Percentiles rank a stretch among this genome's conserved stretches.
Evolutionary conservation across 306 rosid species (phyloP).

Genomic region (Dryas octopetala): DNA sequence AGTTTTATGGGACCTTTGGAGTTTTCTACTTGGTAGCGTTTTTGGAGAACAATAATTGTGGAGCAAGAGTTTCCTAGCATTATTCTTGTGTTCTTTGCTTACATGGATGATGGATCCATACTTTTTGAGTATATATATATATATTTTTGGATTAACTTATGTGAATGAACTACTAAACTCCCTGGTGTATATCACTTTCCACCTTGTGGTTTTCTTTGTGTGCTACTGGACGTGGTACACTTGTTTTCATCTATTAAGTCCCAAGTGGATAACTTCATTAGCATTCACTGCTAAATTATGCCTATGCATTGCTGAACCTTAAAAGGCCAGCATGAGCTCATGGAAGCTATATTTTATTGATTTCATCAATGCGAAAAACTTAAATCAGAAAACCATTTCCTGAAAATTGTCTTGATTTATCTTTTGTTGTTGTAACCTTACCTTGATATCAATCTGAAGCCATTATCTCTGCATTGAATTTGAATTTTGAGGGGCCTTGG

Average conservation of each 20-base stretch:
- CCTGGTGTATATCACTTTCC: too few relatives aligned
- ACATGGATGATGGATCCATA: background rate
- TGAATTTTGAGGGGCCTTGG: too few relatives aligned
- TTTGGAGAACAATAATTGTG: too few relatives aligned
- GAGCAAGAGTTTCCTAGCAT: too few relatives aligned
- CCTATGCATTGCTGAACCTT: background rate
- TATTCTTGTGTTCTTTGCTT: background rate
- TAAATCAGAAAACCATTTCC: background rate
- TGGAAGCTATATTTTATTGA: background rate
- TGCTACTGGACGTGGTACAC: too few relatives aligned
- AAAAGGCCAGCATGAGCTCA: background rate
- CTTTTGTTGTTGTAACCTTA: background rate
- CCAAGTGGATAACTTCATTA: background rate
- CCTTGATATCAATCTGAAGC: background rate
- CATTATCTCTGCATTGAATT: too few relatives aligned
- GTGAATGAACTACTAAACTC: background rate
- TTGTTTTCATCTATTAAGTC: too few relatives aligned
- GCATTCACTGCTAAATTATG: background rate
- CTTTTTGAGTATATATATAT: background rate
- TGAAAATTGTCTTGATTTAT: background rate
- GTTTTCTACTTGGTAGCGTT: too few relatives aligned
- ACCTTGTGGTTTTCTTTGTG: too few relatives aligned
- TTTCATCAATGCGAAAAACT: background rate
- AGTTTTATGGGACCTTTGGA: too few relatives aligned
- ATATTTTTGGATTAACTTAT: background rate